A percentile compares a stretch with the other conserved stretches of the same genome.
Evolutionary conservation across 2,329 filamentous ascomycete species (phyloP).

Genomic region (Talaromyces verruculosus): DNA sequence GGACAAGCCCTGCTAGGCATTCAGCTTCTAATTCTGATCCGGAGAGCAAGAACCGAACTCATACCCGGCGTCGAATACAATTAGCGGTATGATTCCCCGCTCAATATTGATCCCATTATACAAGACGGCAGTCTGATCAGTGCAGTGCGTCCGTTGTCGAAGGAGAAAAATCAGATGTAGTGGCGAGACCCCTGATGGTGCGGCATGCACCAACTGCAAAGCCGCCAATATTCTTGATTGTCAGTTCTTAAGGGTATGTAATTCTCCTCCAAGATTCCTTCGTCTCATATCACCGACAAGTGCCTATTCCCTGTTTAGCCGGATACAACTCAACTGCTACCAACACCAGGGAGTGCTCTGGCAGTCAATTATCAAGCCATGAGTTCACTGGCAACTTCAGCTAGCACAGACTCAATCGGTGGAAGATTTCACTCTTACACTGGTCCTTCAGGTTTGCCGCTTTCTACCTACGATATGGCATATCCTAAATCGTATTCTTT

Average conservation of each 20-base stretch:
- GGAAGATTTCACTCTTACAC: background rate
- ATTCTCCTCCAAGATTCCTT: background rate
- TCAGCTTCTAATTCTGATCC: constrained; percentile 2
- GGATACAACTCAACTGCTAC: constrained; percentile 9
- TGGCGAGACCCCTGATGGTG: constrained; percentile 74
- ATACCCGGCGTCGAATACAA: constrained; percentile 26
- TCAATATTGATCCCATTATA: background rate
- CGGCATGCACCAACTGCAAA: constrained; percentile 80
- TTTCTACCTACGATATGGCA: constrained; percentile 23
- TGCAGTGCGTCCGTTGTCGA: constrained; percentile 81
- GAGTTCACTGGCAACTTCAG: background rate
- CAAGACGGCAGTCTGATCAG: constrained; percentile 15
- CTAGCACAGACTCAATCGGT: constrained; percentile 1
- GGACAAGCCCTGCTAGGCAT: background rate
- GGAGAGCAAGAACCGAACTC: background rate
- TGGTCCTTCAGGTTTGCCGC: background rate
- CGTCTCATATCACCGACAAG: background rate
- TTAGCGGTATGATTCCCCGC: constrained; percentile 19
- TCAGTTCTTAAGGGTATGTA: constrained; percentile 23
- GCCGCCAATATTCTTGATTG: constrained; percentile 50
- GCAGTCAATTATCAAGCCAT: constrained; percentile 10
- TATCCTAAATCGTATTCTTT: constrained; percentile 23
- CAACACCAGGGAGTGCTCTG: constrained; percentile 13
- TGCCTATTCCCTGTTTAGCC: constrained; percentile 7
- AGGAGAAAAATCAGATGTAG: constrained; percentile 95